Evolutionary conservation across 2,329 filamentous ascomycete genomes (phyloP).

Genomic region (Ophiocordyceps camponoti-rufipedis): DNA sequence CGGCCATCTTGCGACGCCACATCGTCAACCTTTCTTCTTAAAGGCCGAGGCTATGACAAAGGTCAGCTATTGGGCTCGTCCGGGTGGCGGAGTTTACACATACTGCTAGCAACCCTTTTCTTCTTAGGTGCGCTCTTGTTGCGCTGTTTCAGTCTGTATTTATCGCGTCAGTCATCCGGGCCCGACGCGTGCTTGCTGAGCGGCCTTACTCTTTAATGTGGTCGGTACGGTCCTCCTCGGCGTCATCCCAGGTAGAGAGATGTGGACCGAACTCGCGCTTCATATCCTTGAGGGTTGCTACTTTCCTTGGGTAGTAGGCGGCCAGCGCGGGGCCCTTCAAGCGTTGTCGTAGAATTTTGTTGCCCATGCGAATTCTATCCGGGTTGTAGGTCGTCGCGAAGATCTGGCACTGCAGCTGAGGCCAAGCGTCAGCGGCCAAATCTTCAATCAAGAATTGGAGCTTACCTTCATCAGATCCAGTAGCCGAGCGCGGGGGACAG

Average conservation of each 20-base stretch:
- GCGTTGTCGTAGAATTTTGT: constrained; percentile 80
- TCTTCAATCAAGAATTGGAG: not conserved
- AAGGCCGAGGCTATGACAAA: not conserved
- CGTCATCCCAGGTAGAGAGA: constrained; percentile 53
- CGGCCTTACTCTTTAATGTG: constrained; percentile 44
- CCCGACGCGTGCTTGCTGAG: not conserved
- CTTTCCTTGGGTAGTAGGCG: constrained; percentile 71
- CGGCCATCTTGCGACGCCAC: not conserved
- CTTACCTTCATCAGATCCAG: constrained; percentile 64
- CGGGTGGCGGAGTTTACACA: constrained; percentile 1
- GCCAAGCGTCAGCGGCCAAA: not conserved
- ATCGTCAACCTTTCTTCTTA: not conserved
- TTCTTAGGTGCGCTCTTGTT: constrained; percentile 84
- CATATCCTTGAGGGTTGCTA: constrained; percentile 55
- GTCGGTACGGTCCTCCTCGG: constrained; percentile 64
- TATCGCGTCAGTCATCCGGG: constrained; percentile 11
- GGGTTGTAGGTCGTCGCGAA: constrained; percentile 90
- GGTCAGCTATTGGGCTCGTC: not conserved
- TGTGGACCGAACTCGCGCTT: constrained; percentile 49
- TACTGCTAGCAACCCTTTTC: constrained; percentile 42
- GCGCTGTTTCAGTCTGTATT: constrained; percentile 48
- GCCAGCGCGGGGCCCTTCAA: constrained; percentile 67
- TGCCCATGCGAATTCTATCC: constrained; percentile 61
- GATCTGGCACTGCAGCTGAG: constrained; percentile 72
- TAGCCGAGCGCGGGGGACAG: constrained; percentile 41